Conservation (phyloP, 768 basidiomycete species). For the Leccinum rimulosum region DNA sequence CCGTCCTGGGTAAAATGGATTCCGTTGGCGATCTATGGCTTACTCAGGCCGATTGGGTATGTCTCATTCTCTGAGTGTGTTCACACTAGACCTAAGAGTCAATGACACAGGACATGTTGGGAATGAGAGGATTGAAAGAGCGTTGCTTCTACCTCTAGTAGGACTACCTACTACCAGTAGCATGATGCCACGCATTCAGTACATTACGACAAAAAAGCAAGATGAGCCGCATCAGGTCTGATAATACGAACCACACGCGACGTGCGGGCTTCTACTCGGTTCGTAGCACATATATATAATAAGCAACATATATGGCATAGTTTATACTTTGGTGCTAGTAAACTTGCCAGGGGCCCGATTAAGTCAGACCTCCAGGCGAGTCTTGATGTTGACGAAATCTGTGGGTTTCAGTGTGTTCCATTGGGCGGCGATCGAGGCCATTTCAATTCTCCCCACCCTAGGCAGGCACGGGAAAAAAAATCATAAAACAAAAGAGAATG, state of each 20-base stretch:
- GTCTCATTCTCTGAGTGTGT: conserved; percentile 19
- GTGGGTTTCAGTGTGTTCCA: conserved; percentile 50
- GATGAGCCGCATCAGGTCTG: neutral
- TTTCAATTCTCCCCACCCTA: conserved; percentile 57
- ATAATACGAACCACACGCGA: conserved; percentile 1
- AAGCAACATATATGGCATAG: conserved; percentile 21
- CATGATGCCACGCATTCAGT: neutral
- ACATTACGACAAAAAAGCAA: conserved; percentile 13
- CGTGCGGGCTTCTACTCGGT: conserved; percentile 1
- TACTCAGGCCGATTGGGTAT: conserved; percentile 81
- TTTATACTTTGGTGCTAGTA: conserved; percentile 9
- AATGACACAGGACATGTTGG: conserved; percentile 60
- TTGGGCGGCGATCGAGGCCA: conserved; percentile 43
- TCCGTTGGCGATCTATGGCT: conserved; percentile 89
- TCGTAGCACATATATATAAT: conserved; percentile 9
- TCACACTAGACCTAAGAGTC: conserved; percentile 4
- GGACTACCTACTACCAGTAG: conserved; percentile 2
- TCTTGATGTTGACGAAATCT: conserved; percentile 56
- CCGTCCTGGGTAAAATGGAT: conserved; percentile 91
- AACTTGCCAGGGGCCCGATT: neutral
- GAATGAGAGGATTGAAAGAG: conserved; percentile 79
- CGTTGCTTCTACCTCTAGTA: conserved; percentile 78
- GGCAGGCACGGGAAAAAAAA: conserved; percentile 4
- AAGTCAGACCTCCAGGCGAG: conserved; percentile 50
- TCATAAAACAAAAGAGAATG: neutral